These are phyloP conservation scores for Mycosphaerella sp. DNA, from an alignment of 2,329 filamentous ascomycete species.

Conservation along the genomic window DNA sequence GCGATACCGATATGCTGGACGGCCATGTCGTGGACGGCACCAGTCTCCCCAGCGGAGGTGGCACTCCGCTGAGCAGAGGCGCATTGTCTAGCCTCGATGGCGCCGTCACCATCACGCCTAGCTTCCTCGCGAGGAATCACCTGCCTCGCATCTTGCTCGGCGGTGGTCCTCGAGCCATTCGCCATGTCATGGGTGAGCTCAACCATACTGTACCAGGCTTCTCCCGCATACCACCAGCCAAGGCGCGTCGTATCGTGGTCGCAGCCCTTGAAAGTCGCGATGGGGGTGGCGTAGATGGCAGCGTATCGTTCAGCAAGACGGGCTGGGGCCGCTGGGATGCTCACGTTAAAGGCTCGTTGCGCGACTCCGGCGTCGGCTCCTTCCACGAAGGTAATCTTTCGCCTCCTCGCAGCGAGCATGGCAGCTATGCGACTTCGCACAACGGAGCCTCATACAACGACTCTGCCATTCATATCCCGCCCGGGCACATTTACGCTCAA, in stretches of 20 bases:
- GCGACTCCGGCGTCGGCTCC: constrained; percentile 35
- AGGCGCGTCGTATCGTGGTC: constrained; percentile 87
- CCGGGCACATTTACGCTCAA: constrained; percentile 21
- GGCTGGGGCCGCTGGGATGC: constrained; percentile 98
- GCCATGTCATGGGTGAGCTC: constrained; percentile 90
- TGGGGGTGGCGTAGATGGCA: constrained; percentile 55
- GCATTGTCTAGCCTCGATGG: constrained; percentile 58
- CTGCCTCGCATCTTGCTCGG: constrained; percentile 83
- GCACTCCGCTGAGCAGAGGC: constrained; percentile 43
- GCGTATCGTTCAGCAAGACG: constrained; percentile 87
- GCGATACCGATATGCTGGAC: constrained; percentile 70
- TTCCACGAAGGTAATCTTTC: constrained; percentile 38
- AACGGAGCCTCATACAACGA: constrained; percentile 32
- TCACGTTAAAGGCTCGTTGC: constrained; percentile 54
- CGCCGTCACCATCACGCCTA: constrained; percentile 74
- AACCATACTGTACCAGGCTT: constrained; percentile 92
- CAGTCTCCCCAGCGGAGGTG: constrained; percentile 23
- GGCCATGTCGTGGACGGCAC: constrained; percentile 46
- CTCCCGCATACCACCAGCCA: constrained; percentile 77
- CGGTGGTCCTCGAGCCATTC: constrained; percentile 87
- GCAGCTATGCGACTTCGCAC: constrained; percentile 34
- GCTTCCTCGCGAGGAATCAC: constrained; percentile 81
- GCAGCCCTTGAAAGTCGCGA: constrained; percentile 76
- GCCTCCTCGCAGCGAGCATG: constrained; percentile 47
- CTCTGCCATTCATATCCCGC: constrained; percentile 31